Percentiles rank a stretch among this genome's conserved stretches.
Evolutionary conservation across 306 rosid genomes (phyloP).

Genomic region (Cucurbita ficifolia): DNA sequence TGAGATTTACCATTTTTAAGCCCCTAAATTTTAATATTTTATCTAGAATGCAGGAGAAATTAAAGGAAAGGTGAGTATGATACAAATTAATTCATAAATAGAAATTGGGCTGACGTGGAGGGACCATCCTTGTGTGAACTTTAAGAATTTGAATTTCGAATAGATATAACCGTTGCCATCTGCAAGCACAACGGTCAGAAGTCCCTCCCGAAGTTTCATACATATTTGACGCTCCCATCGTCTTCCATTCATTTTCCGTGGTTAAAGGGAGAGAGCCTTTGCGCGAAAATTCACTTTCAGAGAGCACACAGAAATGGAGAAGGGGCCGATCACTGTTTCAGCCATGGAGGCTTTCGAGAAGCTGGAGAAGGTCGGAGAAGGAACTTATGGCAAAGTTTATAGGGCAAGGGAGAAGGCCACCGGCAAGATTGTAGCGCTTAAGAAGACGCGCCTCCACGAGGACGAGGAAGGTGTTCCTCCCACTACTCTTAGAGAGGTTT

Average conservation of each 20-base stretch:
- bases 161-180: background rate
- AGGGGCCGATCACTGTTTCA: constrained; percentile 18
- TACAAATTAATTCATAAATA: no score
- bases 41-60: no score
- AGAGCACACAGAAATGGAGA: constrained; percentile 19
- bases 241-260: background rate
- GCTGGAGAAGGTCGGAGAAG: constrained; percentile 90
- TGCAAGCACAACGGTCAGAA: background rate
- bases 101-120: background rate
- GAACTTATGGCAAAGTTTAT: constrained; percentile 85
- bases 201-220: constrained; percentile 4
- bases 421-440: constrained; percentile 80
- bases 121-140: background rate
- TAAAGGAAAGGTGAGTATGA: no score
- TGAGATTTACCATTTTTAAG: no score
- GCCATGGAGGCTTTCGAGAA: constrained; percentile 85
- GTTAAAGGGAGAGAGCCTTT: background rate
- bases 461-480: constrained; percentile 98
- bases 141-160: constrained; percentile 1
- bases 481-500: constrained; percentile 91
- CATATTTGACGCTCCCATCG: background rate
- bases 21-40: background rate
- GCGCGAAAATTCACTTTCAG: background rate
- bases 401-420: constrained; percentile 71
- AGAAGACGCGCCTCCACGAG: constrained; percentile 93